A percentile compares a stretch with the other conserved stretches of the same genome.
phyloP scores from a whole-genome alignment of 1,139 yeast species.

The Torulaspora pretoriensis region DNA sequence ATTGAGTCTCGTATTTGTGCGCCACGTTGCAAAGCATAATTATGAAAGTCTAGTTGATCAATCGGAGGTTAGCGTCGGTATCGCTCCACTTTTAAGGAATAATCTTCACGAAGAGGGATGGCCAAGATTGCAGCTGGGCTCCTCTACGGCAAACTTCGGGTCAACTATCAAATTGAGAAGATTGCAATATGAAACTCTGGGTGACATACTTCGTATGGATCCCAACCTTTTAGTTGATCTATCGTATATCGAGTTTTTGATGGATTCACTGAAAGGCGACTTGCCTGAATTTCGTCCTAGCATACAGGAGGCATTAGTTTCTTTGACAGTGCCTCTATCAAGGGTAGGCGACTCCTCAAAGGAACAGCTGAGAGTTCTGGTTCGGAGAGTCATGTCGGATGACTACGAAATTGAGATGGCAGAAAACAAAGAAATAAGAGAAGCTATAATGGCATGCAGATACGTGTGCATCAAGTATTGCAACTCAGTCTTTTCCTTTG shows the following conservation, averaged over 20 bases:
- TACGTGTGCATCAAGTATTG: slow-evolving; percentile 64
- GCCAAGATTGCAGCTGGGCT: slow-evolving; percentile 45
- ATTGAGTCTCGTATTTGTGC: slow-evolving; percentile 55
- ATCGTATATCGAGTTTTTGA: slow-evolving; percentile 57
- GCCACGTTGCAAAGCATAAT: slow-evolving; percentile 44
- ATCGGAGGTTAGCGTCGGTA: slow-evolving; percentile 31
- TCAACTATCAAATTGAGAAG: slow-evolving; percentile 45
- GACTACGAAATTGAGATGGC: slow-evolving; percentile 26
- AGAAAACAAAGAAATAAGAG: slow-evolving; percentile 27
- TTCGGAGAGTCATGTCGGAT: slow-evolving; percentile 42
- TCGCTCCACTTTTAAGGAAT: slow-evolving; percentile 51
- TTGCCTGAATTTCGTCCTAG: slow-evolving; percentile 57
- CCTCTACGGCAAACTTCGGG: slow-evolving; percentile 33
- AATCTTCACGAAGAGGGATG: slow-evolving; percentile 55
- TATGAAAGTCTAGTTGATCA: slow-evolving; percentile 25
- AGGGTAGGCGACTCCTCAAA: slow-evolving; percentile 42
- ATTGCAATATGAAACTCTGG: slow-evolving; percentile 73
- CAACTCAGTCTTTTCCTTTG: slow-evolving; percentile 62
- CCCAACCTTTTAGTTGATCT: slow-evolving; percentile 48
- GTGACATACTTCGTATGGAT: slow-evolving; percentile 54
- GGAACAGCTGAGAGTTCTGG: slow-evolving; percentile 42
- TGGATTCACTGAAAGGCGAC: slow-evolving; percentile 70
- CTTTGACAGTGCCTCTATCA: slow-evolving; percentile 50
- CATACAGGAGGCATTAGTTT: slow-evolving; percentile 68
- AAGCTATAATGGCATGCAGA: slow-evolving; percentile 43